A percentile compares a stretch with the other conserved stretches of the same genome.
These are phyloP conservation scores for Capronia epimyces DNA, from an alignment of 2,329 filamentous ascomycete genomes.

Conservation along the genomic window DNA sequence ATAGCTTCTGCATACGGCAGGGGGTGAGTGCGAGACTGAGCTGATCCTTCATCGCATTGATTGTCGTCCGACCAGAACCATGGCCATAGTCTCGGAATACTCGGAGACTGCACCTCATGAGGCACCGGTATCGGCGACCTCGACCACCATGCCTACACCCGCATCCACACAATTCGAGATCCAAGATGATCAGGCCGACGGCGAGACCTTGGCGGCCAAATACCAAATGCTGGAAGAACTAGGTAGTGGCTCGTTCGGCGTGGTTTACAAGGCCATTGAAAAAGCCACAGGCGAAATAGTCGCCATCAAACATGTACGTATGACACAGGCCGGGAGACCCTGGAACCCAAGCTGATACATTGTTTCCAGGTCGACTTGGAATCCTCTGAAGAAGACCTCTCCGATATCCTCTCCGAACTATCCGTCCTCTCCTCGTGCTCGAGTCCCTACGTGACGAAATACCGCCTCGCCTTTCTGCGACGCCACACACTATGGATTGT, in stretches of 20 bases:
- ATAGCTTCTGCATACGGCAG: too few relatives aligned
- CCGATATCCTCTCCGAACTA: constrained; percentile 97
- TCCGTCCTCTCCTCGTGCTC: constrained; percentile 93
- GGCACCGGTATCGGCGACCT: background rate
- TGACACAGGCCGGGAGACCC: background rate
- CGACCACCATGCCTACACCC: constrained; percentile 3
- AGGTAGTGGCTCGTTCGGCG: constrained; percentile 91
- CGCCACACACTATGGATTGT: constrained; percentile 98
- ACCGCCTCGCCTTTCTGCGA: constrained; percentile 92
- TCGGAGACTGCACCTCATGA: constrained; percentile 18
- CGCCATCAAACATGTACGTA: constrained; percentile 85
- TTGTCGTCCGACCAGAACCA: background rate
- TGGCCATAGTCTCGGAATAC: constrained; percentile 17
- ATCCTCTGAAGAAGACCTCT: constrained; percentile 96
- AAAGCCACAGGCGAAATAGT: constrained; percentile 85
- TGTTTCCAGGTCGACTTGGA: constrained; percentile 82
- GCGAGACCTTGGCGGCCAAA: constrained; percentile 52
- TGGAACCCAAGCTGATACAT: background rate
- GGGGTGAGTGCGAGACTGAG: too few relatives aligned
- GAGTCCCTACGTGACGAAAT: constrained; percentile 82
- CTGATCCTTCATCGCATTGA: too few relatives aligned
- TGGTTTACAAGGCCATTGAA: constrained; percentile 95
- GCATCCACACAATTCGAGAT: constrained; percentile 17
- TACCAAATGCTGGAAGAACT: constrained; percentile 96
- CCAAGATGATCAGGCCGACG: constrained; percentile 25